phyloP scores from a whole-genome alignment of 352 stramenopile species.

The Phytophthora hybrid region DNA sequence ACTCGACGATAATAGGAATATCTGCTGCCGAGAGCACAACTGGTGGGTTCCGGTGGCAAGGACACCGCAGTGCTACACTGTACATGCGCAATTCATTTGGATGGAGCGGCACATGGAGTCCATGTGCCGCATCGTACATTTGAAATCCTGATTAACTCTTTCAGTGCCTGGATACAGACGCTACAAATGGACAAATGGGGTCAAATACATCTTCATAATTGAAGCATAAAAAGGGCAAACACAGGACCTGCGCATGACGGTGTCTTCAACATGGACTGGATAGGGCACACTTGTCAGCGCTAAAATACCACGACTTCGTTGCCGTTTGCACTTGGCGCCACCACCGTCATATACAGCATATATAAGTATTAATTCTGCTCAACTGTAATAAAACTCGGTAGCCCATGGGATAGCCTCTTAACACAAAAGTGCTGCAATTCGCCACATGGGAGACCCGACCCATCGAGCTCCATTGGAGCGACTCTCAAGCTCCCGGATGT shows the following conservation, averaged over 20 bases:
- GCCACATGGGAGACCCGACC: not conserved
- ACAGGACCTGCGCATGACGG: not conserved
- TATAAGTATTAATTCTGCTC: not conserved
- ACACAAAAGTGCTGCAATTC: not conserved
- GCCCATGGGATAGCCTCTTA: conserved; percentile 16
- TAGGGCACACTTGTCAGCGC: not conserved
- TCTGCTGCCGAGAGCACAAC: not conserved
- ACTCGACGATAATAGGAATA: not conserved
- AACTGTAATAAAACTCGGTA: not conserved
- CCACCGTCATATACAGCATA: not conserved
- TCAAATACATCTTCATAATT: not conserved
- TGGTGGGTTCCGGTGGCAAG: not conserved
- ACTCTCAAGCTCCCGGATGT: conserved; percentile 6
- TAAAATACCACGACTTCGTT: not conserved
- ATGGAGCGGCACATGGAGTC: no score
- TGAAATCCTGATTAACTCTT: not conserved
- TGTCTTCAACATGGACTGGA: not conserved
- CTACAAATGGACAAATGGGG: no score
- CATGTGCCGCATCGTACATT: not conserved
- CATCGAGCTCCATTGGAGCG: not conserved
- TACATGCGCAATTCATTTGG: not conserved
- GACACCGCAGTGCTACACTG: not conserved
- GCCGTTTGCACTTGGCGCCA: conserved; percentile 8
- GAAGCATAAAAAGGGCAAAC: not conserved
- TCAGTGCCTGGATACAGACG: no score